Conservation (phyloP, 139 green algal species). For the Auxenochlorella pyrenoidosa region DNA sequence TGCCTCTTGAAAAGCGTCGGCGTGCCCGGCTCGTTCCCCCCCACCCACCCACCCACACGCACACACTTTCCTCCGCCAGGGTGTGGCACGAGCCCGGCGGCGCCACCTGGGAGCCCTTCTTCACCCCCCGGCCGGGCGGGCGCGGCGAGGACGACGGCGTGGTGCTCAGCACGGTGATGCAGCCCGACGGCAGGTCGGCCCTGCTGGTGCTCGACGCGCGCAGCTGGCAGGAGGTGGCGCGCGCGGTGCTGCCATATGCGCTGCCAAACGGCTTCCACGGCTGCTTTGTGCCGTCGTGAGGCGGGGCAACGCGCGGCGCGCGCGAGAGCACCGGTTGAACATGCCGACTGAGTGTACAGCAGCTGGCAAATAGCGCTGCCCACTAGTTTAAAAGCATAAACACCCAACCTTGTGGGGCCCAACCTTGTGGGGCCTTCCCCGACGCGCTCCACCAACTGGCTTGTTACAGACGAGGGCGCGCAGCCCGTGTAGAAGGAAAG, state of each 20-base stretch:
- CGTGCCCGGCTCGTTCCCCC: not conserved
- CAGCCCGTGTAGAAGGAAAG: not conserved
- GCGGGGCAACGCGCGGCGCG: not conserved
- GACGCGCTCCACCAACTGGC: no score
- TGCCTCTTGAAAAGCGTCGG: not conserved
- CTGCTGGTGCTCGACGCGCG: constrained; percentile 78
- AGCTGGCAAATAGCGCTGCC: no score
- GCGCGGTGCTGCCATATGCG: constrained; percentile 65
- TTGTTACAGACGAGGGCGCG: not conserved
- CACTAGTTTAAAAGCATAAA: no score
- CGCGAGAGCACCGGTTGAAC: no score
- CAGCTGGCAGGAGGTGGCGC: constrained; percentile 64
- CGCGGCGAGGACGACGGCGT: constrained; percentile 79
- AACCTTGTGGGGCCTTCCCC: no score
- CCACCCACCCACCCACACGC: not conserved
- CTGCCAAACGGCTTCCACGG: constrained; percentile 81
- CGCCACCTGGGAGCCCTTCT: constrained; percentile 67
- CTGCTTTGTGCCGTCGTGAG: constrained; percentile 46
- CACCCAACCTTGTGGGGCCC: no score
- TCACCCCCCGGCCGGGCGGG: constrained; percentile 63
- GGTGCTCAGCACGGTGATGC: constrained; percentile 61
- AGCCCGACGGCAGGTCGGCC: constrained; percentile 54
- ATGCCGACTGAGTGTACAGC: no score
- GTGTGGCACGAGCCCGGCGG: constrained; percentile 73
- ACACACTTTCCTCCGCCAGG: not conserved